Base-by-base conservation (phyloP, 306 rosid species). In the Lotus japonicus region DNA sequence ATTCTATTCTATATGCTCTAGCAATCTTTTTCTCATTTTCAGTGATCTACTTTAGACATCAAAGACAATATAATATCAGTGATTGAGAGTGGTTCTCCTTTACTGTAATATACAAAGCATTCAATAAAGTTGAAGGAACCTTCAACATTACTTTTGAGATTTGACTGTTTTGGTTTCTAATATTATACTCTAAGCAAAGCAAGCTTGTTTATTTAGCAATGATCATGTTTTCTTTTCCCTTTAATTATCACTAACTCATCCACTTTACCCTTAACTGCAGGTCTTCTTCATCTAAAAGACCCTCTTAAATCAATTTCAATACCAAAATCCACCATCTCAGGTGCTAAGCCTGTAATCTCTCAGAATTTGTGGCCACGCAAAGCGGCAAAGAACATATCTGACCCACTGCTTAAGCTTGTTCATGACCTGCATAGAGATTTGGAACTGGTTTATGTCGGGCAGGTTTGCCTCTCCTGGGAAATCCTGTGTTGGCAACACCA, bases 381-480 rank as follows among this genome's bases (percentile, higher is more conserved):
- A 83, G 66, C 79, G 14, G 57, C 75, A 45, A 85, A 78, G 54
- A 56, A 18, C 57, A 58, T 57, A 18, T 72, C 69, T 48, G 89
- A 87, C n/a, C 87, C 91, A 39, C 56, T 78, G 55, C 39, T 61
- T 26, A 86, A 84, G 61, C 61, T 85, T 68, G 81, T 82, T 13
- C 77, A 79, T 72, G 96, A 88, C 71, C 65, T 90, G 45, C 77
- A 86, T 14, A 74, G 83, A 70, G 96, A 95, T 53, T 73, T 95
- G 70, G 99, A 95, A 77, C 72, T 84, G 73, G 95, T 90, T 5
- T 95, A 95, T 74, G 96, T 95, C 9, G 99, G 97, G 1, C 99
- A 95, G 42, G 45, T 83, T 82, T 95, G 99, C 49, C 99, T 95
- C 51, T 90, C 99, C 2, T 95, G 99, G 99, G 99, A 95, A 51